Conservation (phyloP, 495 filamentous ascomycete species). For the Hypoxylon subgilvum region DNA sequence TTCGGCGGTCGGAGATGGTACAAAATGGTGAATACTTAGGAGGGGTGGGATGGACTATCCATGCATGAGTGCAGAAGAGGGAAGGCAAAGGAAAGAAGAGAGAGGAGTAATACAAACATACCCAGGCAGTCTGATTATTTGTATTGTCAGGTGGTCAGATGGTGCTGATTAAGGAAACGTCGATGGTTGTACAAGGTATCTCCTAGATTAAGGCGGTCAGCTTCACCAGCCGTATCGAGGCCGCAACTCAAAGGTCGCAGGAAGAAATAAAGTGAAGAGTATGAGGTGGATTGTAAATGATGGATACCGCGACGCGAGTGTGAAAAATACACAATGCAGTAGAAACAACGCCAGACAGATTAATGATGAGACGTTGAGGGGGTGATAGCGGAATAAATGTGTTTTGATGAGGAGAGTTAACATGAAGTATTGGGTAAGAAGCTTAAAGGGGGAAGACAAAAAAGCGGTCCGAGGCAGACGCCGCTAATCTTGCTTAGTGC, state of each 20-base stretch:
- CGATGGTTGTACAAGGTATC: conserved; percentile 17
- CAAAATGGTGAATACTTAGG: conserved; percentile 2
- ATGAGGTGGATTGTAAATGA: neutral
- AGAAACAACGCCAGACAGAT: neutral
- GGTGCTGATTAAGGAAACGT: conserved; percentile 20
- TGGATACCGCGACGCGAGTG: neutral
- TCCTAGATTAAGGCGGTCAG: conserved; percentile 34
- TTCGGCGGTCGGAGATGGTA: conserved; percentile 5
- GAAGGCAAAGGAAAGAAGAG: neutral
- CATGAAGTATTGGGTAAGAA: no score
- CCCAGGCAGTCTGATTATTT: conserved; percentile 28
- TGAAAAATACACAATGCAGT: neutral
- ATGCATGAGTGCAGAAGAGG: neutral
- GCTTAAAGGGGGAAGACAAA: neutral
- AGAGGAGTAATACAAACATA: conserved; percentile 12
- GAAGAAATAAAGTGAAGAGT: neutral
- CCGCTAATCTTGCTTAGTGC: conserved; percentile 27
- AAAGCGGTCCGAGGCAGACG: conserved; percentile 29
- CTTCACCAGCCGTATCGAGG: conserved; percentile 24
- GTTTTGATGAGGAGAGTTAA: conserved; percentile 15
- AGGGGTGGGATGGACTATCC: conserved; percentile 4
- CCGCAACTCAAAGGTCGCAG: conserved; percentile 16
- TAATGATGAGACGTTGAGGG: conserved; percentile 10
- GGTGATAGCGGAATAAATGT: conserved; percentile 30
- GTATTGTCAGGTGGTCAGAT: conserved; percentile 32